Base-by-base conservation (phyloP, 495 filamentous ascomycete species). In the Rhizodiscina lignyota region DNA sequence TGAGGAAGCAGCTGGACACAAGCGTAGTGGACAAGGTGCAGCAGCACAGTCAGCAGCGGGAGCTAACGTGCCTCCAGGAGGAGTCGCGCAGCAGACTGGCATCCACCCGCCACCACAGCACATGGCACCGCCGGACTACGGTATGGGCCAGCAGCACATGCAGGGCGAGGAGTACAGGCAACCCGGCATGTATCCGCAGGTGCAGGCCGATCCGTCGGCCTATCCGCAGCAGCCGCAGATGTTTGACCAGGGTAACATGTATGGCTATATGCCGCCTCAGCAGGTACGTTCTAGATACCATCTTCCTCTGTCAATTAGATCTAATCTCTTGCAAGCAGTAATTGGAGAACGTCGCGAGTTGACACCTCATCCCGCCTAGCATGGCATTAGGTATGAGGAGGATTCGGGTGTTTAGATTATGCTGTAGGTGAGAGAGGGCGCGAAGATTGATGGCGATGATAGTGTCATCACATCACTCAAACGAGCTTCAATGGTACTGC, bases 1-100 rank as follows among this genome's bases (percentile, higher is more conserved):
- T 24, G 89, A 97, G 54, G 89, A 97, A 50, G 85, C 89, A 15
- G 66, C 76, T 32, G 67, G 73, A 41, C 83, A 94, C 23, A 93
- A 93, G 62, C 68, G 83, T 38, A 66, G 67, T 5, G 74, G 65
- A 26, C 74, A 74, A 46, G 71, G 62, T 34, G 53, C 66, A 26
- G 59, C 66, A 15, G n/a, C 20, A 3, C 28, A 32, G 19, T 30
- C 22, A 15, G 22, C 38, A 6, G 36, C 44, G 0, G 15, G 43
- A 56, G 32, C 45, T 53, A 6, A 27, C 24, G 38, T 45, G 4
- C 44, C 44, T 21, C 35, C 36, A 1, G 34, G 33, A 26, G 50
- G 43, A 4, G 36, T 46, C 21, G 35, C 28, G 26, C 55, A 18
- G 55, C 59, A 24, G 59, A 62, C 24, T 70, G 41, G 78, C 39